A percentile compares a stretch with the other conserved stretches of the same genome.
Evolutionary conservation across 306 rosid genomes (phyloP).

Genomic region (Psophocarpus tetragonolobus): DNA sequence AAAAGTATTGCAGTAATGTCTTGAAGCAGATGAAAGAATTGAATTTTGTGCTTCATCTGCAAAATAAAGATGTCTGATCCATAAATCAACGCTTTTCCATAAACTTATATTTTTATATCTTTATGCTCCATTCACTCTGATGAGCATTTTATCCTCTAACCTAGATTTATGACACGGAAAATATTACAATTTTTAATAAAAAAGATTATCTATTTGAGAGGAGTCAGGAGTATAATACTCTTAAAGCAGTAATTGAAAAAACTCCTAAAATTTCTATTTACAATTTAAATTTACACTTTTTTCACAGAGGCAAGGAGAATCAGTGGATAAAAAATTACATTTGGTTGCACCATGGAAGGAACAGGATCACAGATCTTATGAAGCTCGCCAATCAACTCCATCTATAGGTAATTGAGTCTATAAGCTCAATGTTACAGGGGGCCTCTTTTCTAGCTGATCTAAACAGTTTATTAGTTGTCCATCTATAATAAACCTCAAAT

Average conservation of each 20-base stretch:
- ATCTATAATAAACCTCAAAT: conserved; percentile 36
- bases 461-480: conserved; percentile 39
- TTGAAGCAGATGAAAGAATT: neutral
- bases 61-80: neutral
- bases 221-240: neutral
- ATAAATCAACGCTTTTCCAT: neutral
- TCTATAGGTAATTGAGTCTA: conserved; percentile 43
- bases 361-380: conserved; percentile 49
- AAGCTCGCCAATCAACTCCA: conserved; percentile 47
- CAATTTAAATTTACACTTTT: conserved; percentile 26
- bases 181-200: neutral
- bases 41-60: conserved; percentile 7
- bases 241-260: conserved; percentile 3
- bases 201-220: conserved; percentile 6
- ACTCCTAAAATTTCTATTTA: conserved; percentile 18
- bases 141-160: conserved; percentile 8
- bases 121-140: conserved; percentile 7
- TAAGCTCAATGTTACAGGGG: conserved; percentile 29
- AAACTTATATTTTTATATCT: neutral
- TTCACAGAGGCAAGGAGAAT: conserved; percentile 63
- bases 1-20: neutral
- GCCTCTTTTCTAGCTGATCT: conserved; percentile 39
- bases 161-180: conserved; percentile 22
- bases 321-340: conserved; percentile 45
- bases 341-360: conserved; percentile 54